These are phyloP conservation scores for Wallacemonas rigidus DNA, from an alignment of 208 protist genomes.

Conservation along the genomic window DNA sequence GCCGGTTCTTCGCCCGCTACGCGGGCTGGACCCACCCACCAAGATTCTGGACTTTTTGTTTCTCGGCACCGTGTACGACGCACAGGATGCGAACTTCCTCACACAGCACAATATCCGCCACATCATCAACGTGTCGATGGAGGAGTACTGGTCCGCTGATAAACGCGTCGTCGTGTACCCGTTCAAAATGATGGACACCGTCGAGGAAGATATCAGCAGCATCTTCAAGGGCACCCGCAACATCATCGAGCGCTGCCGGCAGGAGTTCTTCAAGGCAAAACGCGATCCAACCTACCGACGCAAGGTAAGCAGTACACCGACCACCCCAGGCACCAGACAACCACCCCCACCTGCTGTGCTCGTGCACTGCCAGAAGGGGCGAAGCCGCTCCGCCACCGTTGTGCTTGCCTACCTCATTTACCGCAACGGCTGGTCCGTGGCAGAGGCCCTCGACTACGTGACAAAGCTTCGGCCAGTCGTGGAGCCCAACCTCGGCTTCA, in stretches of 20 bases:
- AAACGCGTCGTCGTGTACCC: constrained; percentile 54
- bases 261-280: constrained; percentile 48
- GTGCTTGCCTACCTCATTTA: constrained; percentile 86
- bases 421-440: constrained; percentile 80
- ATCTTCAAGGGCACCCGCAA: constrained; percentile 58
- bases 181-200: constrained; percentile 72
- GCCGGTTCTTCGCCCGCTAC: constrained; percentile 11
- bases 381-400: constrained; percentile 83
- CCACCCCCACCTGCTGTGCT: constrained; percentile 50
- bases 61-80: constrained; percentile 74
- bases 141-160: constrained; percentile 87
- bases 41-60: constrained; percentile 82
- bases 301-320: constrained; percentile 1
- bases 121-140: constrained; percentile 86
- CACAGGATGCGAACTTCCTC: constrained; percentile 74
- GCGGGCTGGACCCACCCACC: constrained; percentile 39
- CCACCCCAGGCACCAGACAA: not conserved
- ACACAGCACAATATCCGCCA: constrained; percentile 55
- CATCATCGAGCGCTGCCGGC: constrained; percentile 57
- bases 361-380: constrained; percentile 86
- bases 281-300: not conserved
- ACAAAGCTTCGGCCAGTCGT: constrained; percentile 45
- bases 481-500: constrained; percentile 85
- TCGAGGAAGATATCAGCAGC: constrained; percentile 55
- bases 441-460: constrained; percentile 84